A percentile compares a stretch with the other conserved stretches of the same genome.
Conservation (phyloP, 2,329 filamentous ascomycete genomes). For the Fusarium hainanense region DNA sequence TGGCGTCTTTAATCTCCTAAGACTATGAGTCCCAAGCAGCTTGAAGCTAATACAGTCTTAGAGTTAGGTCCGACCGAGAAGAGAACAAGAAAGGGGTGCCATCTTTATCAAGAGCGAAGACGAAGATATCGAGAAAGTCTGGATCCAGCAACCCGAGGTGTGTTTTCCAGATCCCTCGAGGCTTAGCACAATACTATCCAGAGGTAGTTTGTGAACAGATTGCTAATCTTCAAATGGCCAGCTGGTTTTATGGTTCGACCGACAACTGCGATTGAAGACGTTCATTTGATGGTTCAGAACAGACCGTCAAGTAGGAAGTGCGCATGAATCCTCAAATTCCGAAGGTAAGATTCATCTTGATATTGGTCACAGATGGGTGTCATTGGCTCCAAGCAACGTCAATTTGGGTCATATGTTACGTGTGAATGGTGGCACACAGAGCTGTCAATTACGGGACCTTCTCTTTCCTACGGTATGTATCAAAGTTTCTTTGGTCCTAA, state of each 20-base stretch:
- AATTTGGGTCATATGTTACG: slow-evolving; percentile 1
- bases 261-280: slow-evolving; percentile 6
- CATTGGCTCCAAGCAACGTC: background rate
- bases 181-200: background rate
- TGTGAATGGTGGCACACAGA: background rate
- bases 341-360: slow-evolving; percentile 42
- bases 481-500: background rate
- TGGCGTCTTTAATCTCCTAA: background rate
- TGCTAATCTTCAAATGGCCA: background rate
- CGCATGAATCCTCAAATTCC: slow-evolving; percentile 50
- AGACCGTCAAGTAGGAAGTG: slow-evolving; percentile 30
- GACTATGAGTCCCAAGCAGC: background rate
- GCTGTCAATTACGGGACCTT: background rate
- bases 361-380: background rate
- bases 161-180: background rate
- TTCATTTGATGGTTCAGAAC: slow-evolving; percentile 23
- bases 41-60: slow-evolving; percentile 15
- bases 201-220: background rate
- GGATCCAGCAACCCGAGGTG: slow-evolving; percentile 2
- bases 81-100: background rate
- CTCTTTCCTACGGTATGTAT: slow-evolving; percentile 26
- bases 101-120: background rate
- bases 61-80: slow-evolving; percentile 12
- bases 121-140: background rate
- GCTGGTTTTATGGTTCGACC: slow-evolving; percentile 19